phyloP scores from a whole-genome alignment of 371 early-diverging fungal genomes.

The Lichtheimia corymbifera region DNA sequence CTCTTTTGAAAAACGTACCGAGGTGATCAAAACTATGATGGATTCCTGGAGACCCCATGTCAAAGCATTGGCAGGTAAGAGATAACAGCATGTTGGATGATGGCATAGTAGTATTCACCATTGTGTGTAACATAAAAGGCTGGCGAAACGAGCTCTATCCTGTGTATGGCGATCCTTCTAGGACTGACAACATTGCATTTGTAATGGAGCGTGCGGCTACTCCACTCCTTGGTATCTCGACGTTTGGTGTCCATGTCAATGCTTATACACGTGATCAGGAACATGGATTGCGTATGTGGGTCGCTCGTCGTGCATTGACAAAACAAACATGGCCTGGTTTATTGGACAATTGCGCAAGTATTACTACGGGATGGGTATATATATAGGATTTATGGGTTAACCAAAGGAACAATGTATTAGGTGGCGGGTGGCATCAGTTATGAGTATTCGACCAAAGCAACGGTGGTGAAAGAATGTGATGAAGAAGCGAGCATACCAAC shows the following conservation, averaged over 20 bases:
- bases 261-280: constrained; percentile 53
- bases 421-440: constrained; percentile 86
- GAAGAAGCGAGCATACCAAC: constrained; percentile 86
- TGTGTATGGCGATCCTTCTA: constrained; percentile 59
- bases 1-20: constrained; percentile 36
- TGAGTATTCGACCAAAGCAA: constrained; percentile 57
- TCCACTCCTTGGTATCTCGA: constrained; percentile 75
- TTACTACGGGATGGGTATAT: too few species aligned
- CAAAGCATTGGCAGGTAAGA: constrained; percentile 25
- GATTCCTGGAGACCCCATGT: constrained; percentile 41
- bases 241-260: constrained; percentile 85
- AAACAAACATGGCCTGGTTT: constrained; percentile 89
- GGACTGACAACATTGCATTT: constrained; percentile 53
- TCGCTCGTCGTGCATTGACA: constrained; percentile 72
- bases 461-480: constrained; percentile 84
- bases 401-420: constrained; percentile 16
- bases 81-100: not conserved
- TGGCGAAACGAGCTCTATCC: constrained; percentile 77
- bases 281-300: constrained; percentile 77
- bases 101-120: not conserved
- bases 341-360: constrained; percentile 80
- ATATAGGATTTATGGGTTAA: too few species aligned
- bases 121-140: constrained; percentile 18
- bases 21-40: constrained; percentile 36
- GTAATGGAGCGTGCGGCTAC: constrained; percentile 83